Evolutionary conservation across 2,329 filamentous ascomycete genomes (phyloP).

Genomic region (Neofusicoccum ribis): DNA sequence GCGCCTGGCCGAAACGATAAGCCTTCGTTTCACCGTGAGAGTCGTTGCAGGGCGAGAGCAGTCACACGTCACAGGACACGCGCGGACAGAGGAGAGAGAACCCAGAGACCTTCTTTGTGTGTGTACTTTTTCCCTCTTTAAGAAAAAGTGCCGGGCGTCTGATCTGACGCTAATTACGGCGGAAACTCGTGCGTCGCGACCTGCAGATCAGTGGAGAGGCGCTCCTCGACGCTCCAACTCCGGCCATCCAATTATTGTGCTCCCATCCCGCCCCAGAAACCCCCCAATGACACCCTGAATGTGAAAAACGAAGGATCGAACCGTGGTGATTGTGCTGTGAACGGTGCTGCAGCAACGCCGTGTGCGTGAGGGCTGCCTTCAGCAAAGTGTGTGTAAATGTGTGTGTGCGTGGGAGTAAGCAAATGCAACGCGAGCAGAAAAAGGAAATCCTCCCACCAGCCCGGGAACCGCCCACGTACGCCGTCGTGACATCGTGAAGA

Average conservation of each 20-base stretch:
- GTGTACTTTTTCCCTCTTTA: slow-evolving; percentile 10
- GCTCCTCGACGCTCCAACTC: background rate
- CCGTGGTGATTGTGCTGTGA: background rate
- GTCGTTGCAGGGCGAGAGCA: background rate
- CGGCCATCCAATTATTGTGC: slow-evolving; percentile 1
- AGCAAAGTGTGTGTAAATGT: background rate
- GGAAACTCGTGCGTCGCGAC: slow-evolving; percentile 3
- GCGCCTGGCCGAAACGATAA: background rate
- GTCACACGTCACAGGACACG: background rate
- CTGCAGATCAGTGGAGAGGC: slow-evolving; percentile 5
- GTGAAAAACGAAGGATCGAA: slow-evolving; percentile 3
- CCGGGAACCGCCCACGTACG: slow-evolving; percentile 13
- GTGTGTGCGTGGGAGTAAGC: background rate
- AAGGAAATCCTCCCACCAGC: slow-evolving; percentile 7
- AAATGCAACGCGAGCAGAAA: background rate
- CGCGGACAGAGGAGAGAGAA: background rate
- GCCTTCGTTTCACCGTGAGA: background rate
- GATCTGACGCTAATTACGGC: slow-evolving; percentile 17
- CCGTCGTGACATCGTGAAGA: slow-evolving; percentile 19
- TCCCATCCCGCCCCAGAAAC: background rate
- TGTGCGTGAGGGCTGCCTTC: background rate
- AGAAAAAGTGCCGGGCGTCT: background rate
- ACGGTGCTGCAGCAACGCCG: background rate
- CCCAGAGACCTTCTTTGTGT: slow-evolving; percentile 15
- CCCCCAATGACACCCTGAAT: background rate